A percentile compares a stretch with the other conserved stretches of the same genome.
These are phyloP conservation scores for Nitzschia palea DNA, from an alignment of 108 stramenopile genomes.

Conservation along the genomic window DNA sequence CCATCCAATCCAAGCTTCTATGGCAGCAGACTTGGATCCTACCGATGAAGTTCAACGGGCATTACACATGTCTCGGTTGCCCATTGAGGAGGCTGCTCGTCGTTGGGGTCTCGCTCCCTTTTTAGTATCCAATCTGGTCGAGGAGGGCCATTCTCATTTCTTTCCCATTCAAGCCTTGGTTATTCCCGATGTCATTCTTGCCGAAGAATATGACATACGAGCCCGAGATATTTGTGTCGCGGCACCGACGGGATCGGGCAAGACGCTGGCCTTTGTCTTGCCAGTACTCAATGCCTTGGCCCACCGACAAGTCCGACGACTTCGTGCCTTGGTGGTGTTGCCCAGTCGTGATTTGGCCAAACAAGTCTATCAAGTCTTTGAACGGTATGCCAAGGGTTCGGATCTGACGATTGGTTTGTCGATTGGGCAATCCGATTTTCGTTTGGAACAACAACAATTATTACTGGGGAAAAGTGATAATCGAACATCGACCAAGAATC, in stretches of 20 bases:
- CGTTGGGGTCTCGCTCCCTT: constrained; percentile 74
- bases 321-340: constrained; percentile 90
- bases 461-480: constrained; percentile 22
- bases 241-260: constrained; percentile 89
- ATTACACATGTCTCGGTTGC: constrained; percentile 57
- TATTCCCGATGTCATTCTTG: constrained; percentile 80
- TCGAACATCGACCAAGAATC: neutral
- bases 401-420: constrained; percentile 85
- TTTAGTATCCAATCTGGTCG: constrained; percentile 60
- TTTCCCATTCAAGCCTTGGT: constrained; percentile 92
- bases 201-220: constrained; percentile 49
- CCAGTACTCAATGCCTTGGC: constrained; percentile 80
- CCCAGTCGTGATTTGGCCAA: constrained; percentile 91
- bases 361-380: constrained; percentile 89
- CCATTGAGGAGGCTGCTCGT: constrained; percentile 62
- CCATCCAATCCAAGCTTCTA: neutral
- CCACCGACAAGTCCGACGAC: constrained; percentile 55
- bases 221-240: constrained; percentile 83
- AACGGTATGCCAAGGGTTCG: constrained; percentile 71
- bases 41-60: constrained; percentile 49
- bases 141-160: constrained; percentile 71
- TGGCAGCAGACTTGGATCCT: constrained; percentile 6
- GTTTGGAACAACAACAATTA: constrained; percentile 64
- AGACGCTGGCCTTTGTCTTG: constrained; percentile 86
- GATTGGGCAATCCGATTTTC: constrained; percentile 82